Evolutionary conservation across 495 filamentous ascomycete genomes (phyloP).

Genomic region (Hyaloscypha hepaticicola): DNA sequence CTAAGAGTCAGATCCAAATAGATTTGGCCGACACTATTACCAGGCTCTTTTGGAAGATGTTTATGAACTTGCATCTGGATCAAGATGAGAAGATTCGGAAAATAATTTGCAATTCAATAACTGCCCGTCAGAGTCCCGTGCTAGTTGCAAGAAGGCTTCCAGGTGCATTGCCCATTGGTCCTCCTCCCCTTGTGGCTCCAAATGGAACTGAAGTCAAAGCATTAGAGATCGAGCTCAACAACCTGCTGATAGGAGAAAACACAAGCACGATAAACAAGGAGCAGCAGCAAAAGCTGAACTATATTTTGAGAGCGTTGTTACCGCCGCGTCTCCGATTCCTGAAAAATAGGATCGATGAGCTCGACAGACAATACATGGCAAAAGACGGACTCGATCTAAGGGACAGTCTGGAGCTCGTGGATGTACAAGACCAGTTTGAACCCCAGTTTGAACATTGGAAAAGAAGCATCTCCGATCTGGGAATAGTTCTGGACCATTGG

Average conservation of each 20-base stretch:
- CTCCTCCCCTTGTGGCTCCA: background rate
- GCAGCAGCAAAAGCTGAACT: constrained; percentile 2
- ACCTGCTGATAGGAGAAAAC: background rate
- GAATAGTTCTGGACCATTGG: constrained; percentile 1
- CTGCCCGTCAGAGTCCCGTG: background rate
- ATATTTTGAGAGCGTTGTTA: background rate
- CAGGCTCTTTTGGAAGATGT: background rate
- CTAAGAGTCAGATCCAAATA: background rate
- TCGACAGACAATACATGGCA: background rate
- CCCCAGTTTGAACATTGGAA: constrained; percentile 2
- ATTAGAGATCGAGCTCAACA: constrained; percentile 17
- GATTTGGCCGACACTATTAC: background rate
- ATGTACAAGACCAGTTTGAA: background rate
- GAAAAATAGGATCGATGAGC: background rate
- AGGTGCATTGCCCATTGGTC: background rate
- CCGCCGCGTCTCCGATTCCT: background rate
- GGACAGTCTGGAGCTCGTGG: background rate
- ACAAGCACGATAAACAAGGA: background rate
- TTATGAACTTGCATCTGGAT: background rate
- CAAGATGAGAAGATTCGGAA: background rate
- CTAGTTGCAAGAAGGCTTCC: background rate
- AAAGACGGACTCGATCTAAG: background rate
- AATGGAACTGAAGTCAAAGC: background rate
- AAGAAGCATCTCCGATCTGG: background rate
- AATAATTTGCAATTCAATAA: background rate